A percentile compares a stretch with the other conserved stretches of the same genome.
These are phyloP conservation scores for Aureobasidium lini DNA, from an alignment of 2,329 filamentous ascomycete species.

Conservation along the genomic window DNA sequence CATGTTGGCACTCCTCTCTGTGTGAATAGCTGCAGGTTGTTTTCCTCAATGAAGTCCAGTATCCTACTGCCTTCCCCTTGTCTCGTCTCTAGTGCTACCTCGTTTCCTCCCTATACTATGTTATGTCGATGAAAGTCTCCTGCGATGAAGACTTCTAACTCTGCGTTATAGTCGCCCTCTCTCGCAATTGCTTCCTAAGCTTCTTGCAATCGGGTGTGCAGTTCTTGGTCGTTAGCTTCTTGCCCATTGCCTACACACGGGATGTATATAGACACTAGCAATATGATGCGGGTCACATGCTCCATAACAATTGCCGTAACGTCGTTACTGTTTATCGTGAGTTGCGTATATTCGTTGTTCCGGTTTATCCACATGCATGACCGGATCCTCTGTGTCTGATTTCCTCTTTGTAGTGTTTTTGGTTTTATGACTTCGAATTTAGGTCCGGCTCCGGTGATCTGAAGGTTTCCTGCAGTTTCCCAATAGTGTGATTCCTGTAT, in stretches of 20 bases:
- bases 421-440: conserved; percentile 2
- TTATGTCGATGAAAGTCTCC: background rate
- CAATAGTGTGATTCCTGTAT: conserved; percentile 7
- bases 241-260: background rate
- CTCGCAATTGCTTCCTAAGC: background rate
- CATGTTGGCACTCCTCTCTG: background rate
- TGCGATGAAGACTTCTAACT: background rate
- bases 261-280: background rate
- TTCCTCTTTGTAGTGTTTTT: conserved; percentile 8
- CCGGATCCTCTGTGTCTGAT: background rate
- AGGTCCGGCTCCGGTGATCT: background rate
- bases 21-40: background rate
- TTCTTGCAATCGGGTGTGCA: background rate
- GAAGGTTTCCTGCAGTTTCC: background rate
- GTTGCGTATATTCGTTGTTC: background rate
- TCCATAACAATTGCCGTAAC: background rate
- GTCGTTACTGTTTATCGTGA: conserved; percentile 14
- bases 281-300: background rate
- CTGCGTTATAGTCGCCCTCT: background rate
- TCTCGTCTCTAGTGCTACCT: background rate
- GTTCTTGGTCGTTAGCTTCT: background rate
- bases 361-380: conserved; percentile 9
- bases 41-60: background rate
- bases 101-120: background rate
- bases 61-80: conserved; percentile 18